A percentile compares a stretch with the other conserved stretches of the same genome.
Evolutionary conservation across 2,329 filamentous ascomycete genomes (phyloP).

Genomic region (Teratosphaeria epicoccoides): DNA sequence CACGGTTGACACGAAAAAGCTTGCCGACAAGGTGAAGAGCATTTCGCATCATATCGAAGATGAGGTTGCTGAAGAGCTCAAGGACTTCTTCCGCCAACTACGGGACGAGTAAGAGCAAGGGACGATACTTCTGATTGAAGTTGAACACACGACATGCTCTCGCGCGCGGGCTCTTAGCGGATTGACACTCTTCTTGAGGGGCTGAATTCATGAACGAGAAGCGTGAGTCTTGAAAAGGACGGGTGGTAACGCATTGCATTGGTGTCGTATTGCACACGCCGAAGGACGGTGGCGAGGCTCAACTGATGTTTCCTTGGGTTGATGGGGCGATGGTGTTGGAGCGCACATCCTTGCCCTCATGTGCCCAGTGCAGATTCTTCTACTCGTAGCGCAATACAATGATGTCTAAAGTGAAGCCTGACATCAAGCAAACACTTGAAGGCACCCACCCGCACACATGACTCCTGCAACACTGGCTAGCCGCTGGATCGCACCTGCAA

Average conservation of each 20-base stretch:
- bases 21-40: slow-evolving; percentile 32
- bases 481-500: background rate
- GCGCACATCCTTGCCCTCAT: background rate
- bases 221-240: background rate
- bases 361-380: background rate
- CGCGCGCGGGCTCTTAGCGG: background rate
- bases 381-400: background rate
- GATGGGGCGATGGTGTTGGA: background rate
- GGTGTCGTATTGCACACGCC: background rate
- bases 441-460: no score
- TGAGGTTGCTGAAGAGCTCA: slow-evolving; percentile 8
- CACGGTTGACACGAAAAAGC: slow-evolving; percentile 17
- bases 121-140: background rate
- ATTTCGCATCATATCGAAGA: slow-evolving; percentile 39
- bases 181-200: background rate
- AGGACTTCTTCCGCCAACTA: slow-evolving; percentile 7
- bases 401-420: background rate
- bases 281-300: background rate
- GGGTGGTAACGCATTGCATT: background rate
- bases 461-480: background rate
- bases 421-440: background rate
- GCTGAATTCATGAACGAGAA: background rate
- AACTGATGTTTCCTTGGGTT: background rate
- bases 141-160: no score
- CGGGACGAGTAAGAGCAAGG: slow-evolving; percentile 1